Base-by-base conservation (phyloP, 345 rosid species). In the Melaleuca quinquenervia region DNA sequence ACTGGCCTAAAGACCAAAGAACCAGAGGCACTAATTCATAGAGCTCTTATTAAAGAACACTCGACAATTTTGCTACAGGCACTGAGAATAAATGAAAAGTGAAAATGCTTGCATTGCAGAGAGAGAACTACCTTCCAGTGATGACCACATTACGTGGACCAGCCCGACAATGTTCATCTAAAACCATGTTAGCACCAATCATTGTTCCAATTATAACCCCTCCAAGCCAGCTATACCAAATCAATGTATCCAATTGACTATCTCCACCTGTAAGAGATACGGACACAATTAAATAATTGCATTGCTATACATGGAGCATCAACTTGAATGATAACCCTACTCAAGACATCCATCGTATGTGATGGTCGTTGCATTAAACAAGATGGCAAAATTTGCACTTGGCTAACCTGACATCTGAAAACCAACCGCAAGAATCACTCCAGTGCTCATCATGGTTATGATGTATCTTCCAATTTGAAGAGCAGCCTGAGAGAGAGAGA, bases 181-280 rank as follows among this genome's bases (percentile, higher is more conserved):
- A 90, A 89, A 95, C 99, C 95, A 92, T 92, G 89, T 97, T 97
- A 84, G 98, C 90, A 49, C 99, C 99, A 58, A 92, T 93, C 98
- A 97, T 96, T 1, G 99, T 95, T 86, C 98, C 98, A 83, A 97
- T 97, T 86, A 96, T 94, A 88, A 96, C 85, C 52, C 99, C 98
- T 85, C 99, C 99, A 86, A 97, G 94, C 99, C 98, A 97, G 91
- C 99, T 97, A 92, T 92, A 96, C 98, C 99, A 97, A 89, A 94
- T 91, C 90, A 97, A 90, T 48, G 90, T 86, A 88, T 95, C 90
- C 96, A 97, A 93, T 89, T 96, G 95, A 88, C 92, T 84, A 82
- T 96, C 98, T 85, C 98, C 99, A 84, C 98, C 98, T 96, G 90
- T 88, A 90, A 15, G 89, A 52, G 87, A 85, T 75, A 60, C 44